phyloP scores from a whole-genome alignment of 805 yeast genomes.

The Saccharomycopsis javanensis region DNA sequence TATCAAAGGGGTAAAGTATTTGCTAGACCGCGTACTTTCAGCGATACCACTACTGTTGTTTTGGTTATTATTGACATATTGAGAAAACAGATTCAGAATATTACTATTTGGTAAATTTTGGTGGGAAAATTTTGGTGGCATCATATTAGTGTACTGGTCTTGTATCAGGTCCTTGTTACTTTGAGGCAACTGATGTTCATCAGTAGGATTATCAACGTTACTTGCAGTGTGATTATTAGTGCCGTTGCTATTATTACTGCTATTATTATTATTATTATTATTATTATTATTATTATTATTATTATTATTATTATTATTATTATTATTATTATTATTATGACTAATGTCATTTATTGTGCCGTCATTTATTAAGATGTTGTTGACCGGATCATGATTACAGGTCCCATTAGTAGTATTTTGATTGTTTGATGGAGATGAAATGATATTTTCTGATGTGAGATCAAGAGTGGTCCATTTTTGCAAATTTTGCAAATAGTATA shows the following conservation, averaged over 20 bases:
- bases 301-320: too few species aligned
- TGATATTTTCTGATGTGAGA: neutral
- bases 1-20: slow-evolving; percentile 61
- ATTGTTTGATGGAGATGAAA: neutral
- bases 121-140: neutral
- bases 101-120: neutral
- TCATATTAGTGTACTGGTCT: neutral
- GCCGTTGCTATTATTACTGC: too few species aligned
- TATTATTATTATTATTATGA: neutral
- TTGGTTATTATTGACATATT: slow-evolving; percentile 2
- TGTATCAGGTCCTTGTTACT: neutral
- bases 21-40: neutral
- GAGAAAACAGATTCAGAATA: neutral
- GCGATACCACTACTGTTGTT: neutral
- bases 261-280: too few species aligned
- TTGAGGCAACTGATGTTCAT: neutral
- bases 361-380: neutral
- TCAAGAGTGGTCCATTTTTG: slow-evolving; percentile 17
- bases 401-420: neutral
- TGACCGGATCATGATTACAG: neutral
- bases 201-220: neutral
- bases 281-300: too few species aligned
- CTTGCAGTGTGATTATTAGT: too few species aligned
- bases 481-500: slow-evolving; percentile 8
- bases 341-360: neutral